These are phyloP conservation scores for Kwoniella sp. DNA, from an alignment of 768 basidiomycete genomes.

Conservation along the genomic window DNA sequence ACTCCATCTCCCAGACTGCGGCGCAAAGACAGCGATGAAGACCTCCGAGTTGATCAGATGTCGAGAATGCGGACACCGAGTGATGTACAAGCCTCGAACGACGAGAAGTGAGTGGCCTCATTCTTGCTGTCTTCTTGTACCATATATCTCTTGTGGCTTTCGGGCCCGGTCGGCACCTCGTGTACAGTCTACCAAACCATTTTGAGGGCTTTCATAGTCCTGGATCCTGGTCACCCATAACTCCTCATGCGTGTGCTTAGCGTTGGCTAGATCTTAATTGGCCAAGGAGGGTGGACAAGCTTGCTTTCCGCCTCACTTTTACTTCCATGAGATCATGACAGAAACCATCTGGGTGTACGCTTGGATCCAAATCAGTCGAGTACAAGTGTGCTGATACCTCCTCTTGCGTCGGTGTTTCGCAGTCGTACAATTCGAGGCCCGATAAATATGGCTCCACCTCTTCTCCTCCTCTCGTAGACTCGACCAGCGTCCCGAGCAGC, in stretches of 20 bases:
- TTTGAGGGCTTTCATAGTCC: too few relatives aligned
- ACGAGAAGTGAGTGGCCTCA: constrained; percentile 80
- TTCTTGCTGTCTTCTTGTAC: too few relatives aligned
- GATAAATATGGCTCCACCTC: constrained; percentile 57
- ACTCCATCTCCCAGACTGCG: constrained; percentile 68
- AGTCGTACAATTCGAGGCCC: constrained; percentile 71
- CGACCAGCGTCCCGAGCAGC: too few relatives aligned
- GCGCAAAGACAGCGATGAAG: constrained; percentile 87
- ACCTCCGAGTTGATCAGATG: constrained; percentile 91
- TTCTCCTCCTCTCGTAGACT: not conserved
- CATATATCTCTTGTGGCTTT: not conserved
- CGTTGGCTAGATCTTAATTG: too few relatives aligned
- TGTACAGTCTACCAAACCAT: too few relatives aligned
- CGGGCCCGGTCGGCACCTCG: too few relatives aligned
- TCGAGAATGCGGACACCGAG: constrained; percentile 93
- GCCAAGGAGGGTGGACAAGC: too few relatives aligned
- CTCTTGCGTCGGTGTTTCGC: not conserved
- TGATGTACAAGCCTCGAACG: constrained; percentile 98
- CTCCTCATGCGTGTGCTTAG: too few relatives aligned
- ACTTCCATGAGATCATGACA: not conserved
- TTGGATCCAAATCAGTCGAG: too few relatives aligned
- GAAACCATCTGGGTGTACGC: too few relatives aligned
- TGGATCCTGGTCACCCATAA: too few relatives aligned
- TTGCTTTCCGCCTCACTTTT: too few relatives aligned
- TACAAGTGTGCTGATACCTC: not conserved